phyloP scores from a whole-genome alignment of 805 yeast species.

The Sugiyamaella boreocaroliniensis region DNA sequence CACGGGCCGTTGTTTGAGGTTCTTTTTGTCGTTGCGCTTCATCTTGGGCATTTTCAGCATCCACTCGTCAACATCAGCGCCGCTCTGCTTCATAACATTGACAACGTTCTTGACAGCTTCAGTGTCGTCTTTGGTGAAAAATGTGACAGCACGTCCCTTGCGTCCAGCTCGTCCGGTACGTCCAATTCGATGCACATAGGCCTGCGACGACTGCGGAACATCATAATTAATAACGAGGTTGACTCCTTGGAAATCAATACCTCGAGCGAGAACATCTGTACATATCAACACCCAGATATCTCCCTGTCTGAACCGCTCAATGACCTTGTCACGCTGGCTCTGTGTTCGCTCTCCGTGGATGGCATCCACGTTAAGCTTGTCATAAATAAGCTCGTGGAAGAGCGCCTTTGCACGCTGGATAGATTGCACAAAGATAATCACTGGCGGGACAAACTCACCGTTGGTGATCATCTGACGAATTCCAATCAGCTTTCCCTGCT shows the following conservation, averaged over 20 bases:
- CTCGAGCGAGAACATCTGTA: slow-evolving; percentile 93
- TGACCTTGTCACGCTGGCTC: slow-evolving; percentile 75
- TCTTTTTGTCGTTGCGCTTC: slow-evolving; percentile 53
- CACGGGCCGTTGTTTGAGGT: slow-evolving; percentile 48
- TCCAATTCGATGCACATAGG: slow-evolving; percentile 96
- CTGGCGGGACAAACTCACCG: slow-evolving; percentile 88
- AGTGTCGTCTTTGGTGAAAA: slow-evolving; percentile 86
- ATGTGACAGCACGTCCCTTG: slow-evolving; percentile 79
- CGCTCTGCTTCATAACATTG: slow-evolving; percentile 94
- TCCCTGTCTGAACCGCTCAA: slow-evolving; percentile 79
- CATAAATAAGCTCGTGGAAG: slow-evolving; percentile 87
- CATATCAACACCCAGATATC: slow-evolving; percentile 94
- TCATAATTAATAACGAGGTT: slow-evolving; percentile 93
- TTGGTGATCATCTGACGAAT: slow-evolving; percentile 69
- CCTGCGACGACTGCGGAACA: slow-evolving; percentile 88
- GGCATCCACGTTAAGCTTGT: slow-evolving; percentile 86
- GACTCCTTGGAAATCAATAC: slow-evolving; percentile 95
- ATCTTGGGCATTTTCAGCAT: slow-evolving; percentile 65
- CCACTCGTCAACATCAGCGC: slow-evolving; percentile 66
- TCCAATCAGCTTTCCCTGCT: slow-evolving; percentile 90
- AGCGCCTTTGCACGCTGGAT: slow-evolving; percentile 91
- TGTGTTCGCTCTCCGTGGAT: slow-evolving; percentile 93
- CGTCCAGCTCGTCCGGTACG: slow-evolving; percentile 97
- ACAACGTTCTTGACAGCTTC: slow-evolving; percentile 72
- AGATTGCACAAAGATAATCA: slow-evolving; percentile 84